These are phyloP conservation scores for Solanum appendiculatum DNA, from an alignment of 257 asterid genomes.

Conservation along the genomic window DNA sequence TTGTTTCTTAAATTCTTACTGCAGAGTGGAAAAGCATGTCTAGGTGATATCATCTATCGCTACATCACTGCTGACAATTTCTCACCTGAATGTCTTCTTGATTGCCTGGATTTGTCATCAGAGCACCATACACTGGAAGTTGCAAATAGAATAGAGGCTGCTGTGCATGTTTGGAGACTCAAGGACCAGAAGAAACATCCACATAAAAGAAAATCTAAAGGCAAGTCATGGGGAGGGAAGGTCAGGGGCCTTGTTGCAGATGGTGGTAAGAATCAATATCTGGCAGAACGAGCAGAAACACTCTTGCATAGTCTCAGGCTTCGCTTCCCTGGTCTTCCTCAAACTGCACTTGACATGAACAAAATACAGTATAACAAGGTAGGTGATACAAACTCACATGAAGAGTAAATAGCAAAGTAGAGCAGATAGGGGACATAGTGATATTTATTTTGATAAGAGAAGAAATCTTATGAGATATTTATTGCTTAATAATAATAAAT, in stretches of 20 bases:
- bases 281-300: constrained; percentile 73
- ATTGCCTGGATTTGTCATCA: constrained; percentile 80
- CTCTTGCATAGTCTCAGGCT: constrained; percentile 61
- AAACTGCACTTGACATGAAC: constrained; percentile 91
- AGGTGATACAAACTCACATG: neutral
- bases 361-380: constrained; percentile 97
- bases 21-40: constrained; percentile 84
- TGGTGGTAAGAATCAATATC: constrained; percentile 48
- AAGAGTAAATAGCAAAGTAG: neutral
- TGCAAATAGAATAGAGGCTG: constrained; percentile 84
- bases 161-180: constrained; percentile 74
- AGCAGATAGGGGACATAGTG: neutral
- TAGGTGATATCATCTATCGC: constrained; percentile 83
- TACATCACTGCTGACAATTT: constrained; percentile 79
- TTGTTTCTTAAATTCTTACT: constrained; percentile 1
- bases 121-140: constrained; percentile 85
- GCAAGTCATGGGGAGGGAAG: constrained; percentile 78
- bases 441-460: neutral
- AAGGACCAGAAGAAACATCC: constrained; percentile 63
- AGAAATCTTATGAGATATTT: neutral
- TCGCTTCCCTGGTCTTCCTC: constrained; percentile 95
- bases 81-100: constrained; percentile 81
- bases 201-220: constrained; percentile 41
- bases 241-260: constrained; percentile 70
- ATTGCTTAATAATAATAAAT: neutral